Conservation (phyloP, 2,329 filamentous ascomycete genomes). For the Myrmaecium sp. region DNA sequence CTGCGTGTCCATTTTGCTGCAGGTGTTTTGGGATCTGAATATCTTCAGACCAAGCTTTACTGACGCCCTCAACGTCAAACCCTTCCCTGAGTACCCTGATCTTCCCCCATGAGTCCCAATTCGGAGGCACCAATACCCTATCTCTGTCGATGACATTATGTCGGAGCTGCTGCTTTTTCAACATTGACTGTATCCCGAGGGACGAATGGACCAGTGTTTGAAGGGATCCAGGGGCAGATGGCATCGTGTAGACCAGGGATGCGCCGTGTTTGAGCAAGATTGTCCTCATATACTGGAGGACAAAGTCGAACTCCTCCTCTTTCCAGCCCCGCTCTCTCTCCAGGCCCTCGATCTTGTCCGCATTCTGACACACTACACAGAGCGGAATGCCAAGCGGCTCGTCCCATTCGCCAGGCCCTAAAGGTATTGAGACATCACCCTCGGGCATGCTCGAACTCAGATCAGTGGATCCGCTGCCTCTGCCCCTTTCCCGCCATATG, state of each 20-base stretch:
- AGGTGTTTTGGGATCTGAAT: constrained; percentile 36
- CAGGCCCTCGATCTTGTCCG: constrained; percentile 76
- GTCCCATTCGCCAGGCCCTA: constrained; percentile 86
- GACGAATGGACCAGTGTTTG: constrained; percentile 71
- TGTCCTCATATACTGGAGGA: constrained; percentile 82
- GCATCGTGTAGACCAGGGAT: constrained; percentile 31
- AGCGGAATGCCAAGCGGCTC: constrained; percentile 74
- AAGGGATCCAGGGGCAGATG: constrained; percentile 49
- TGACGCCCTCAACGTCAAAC: constrained; percentile 80
- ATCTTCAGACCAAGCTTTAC: constrained; percentile 71
- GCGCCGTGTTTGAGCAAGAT: constrained; percentile 63
- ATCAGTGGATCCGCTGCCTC: too few species aligned
- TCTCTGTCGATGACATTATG: constrained; percentile 84
- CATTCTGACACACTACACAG: constrained; percentile 92
- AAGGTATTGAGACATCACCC: constrained; percentile 52
- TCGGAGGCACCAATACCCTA: constrained; percentile 84
- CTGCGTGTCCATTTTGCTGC: constrained; percentile 2
- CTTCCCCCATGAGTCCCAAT: constrained; percentile 98
- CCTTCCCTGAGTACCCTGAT: constrained; percentile 81
- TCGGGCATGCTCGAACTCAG: constrained; percentile 14
- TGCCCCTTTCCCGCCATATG: constrained; percentile 48
- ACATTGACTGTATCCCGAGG: constrained; percentile 66
- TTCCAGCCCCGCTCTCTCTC: constrained; percentile 88
- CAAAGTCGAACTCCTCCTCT: constrained; percentile 91
- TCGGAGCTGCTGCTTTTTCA: constrained; percentile 31